Base-by-base conservation (phyloP, 257 asterid genomes). In the Fraxinus excelsior region DNA sequence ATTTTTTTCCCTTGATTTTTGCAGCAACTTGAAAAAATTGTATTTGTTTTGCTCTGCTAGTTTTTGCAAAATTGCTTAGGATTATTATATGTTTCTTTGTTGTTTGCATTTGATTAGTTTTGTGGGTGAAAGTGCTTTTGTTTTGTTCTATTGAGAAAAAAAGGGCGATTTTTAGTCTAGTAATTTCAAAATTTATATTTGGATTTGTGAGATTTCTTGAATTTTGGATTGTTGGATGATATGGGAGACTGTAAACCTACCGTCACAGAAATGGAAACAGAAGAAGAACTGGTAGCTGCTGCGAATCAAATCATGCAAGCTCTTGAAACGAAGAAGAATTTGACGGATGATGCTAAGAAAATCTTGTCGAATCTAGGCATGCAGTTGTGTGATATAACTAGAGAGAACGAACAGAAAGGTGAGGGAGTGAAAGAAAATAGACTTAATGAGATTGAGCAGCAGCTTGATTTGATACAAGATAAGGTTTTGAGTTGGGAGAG, bases 401-500 rank as follows among this genome's bases (percentile, higher is more conserved):
- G 77, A 76, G 83, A 56, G 8, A 80, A 74, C 37, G 88, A 86
- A 6, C 77, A 58, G 7, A 70, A 76, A 32, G 72, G 53, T 7
- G 80, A 67, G 35, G 86, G 72, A 49, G 8, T 40, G 9, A 70
- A 79, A 40, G 85, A 67, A 71, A 83, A 83, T 29, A 86, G 81
- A 18, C 60, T 76, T 38, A 46, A 28, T 75, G 98, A 89, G 84
- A 80, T 89, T 46, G 93, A 89, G 76, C 79, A 79, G 81, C 92
- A 83, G 86, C 87, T 95, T 4, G 84, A 85, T 79, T 29, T 19
- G 78, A 84, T 90, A 78, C 92, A 90, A 10, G 86, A 83, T 31
- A 95, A 85, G 82, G 76, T 95, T 67, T 84, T 89, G 92, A 80
- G 56, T 53, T 93, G 97, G 98, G 98, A 95, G 80, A 87, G 82